Percentiles rank a stretch among this genome's conserved stretches.
These are phyloP conservation scores for Pseudevernia furfuracea DNA, from an alignment of 495 filamentous ascomycete species.

Conservation along the genomic window DNA sequence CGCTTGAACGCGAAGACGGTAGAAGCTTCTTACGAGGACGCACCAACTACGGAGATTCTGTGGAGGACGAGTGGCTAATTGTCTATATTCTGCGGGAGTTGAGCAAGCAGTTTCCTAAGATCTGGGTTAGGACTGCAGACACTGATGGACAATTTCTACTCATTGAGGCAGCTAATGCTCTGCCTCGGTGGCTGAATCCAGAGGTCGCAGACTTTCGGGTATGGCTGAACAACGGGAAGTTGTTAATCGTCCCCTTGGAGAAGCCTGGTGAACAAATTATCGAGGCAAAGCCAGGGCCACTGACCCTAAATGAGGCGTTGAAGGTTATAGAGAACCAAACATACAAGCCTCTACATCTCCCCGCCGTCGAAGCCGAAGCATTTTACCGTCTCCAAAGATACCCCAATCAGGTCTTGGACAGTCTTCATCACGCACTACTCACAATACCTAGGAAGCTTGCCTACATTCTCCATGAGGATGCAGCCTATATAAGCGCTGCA, in stretches of 20 bases:
- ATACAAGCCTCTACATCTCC: constrained; percentile 51
- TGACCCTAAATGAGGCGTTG: constrained; percentile 55
- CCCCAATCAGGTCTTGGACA: constrained; percentile 60
- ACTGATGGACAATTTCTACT: constrained; percentile 92
- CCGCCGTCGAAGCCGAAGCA: constrained; percentile 74
- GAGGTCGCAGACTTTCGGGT: constrained; percentile 81
- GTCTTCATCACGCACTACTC: constrained; percentile 61
- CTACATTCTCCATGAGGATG: constrained; percentile 65
- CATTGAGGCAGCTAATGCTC: constrained; percentile 81
- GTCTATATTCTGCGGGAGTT: constrained; percentile 84
- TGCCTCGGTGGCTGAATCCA: constrained; percentile 87
- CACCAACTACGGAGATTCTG: constrained; percentile 83
- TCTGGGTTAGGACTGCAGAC: constrained; percentile 79
- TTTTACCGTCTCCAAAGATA: constrained; percentile 82
- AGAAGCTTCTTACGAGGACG: constrained; percentile 51
- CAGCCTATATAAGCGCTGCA: constrained; percentile 69
- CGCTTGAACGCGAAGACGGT: constrained; percentile 53
- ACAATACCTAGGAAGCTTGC: constrained; percentile 76
- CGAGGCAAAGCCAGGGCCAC: constrained; percentile 35
- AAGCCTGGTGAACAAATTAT: constrained; percentile 25
- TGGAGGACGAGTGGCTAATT: constrained; percentile 96
- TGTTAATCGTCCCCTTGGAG: constrained; percentile 64
- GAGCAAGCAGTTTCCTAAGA: constrained; percentile 59
- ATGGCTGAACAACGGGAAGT: constrained; percentile 68
- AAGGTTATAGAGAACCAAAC: constrained; percentile 47